These are phyloP conservation scores for Anacardium occidentale DNA, from an alignment of 345 rosid genomes.

Conservation along the genomic window DNA sequence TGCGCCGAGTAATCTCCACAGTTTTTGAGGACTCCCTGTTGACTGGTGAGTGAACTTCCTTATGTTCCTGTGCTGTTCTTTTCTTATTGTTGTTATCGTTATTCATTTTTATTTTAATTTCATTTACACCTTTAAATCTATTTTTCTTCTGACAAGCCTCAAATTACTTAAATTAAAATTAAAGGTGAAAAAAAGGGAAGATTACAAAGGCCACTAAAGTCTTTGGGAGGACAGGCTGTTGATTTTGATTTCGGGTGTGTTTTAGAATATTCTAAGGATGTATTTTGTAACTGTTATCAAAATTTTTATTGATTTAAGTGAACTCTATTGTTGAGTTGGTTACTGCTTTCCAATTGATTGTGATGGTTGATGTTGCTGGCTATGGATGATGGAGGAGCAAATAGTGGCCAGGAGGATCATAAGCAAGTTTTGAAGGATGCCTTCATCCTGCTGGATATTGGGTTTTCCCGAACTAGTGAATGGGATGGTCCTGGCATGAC, in stretches of 20 bases:
- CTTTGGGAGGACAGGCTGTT: conserved; percentile 3
- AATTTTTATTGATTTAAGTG: neutral
- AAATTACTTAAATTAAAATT: neutral
- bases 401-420: neutral
- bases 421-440: neutral
- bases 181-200: neutral
- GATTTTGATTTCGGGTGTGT: neutral
- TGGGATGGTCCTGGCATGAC: neutral
- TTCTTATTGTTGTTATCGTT: too few species aligned
- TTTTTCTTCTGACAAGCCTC: neutral
- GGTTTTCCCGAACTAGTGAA: neutral
- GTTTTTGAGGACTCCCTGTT: conserved; percentile 89
- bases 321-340: neutral
- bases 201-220: neutral
- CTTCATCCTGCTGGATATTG: neutral
- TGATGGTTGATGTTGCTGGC: neutral
- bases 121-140: neutral
- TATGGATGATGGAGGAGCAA: neutral
- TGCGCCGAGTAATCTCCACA: conserved; percentile 67
- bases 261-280: neutral
- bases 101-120: too few species aligned
- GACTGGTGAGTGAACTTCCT: conserved; percentile 52
- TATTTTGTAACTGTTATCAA: neutral
- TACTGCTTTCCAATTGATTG: neutral
- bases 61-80: neutral